These are phyloP conservation scores for Paecilomyces fulvus DNA, from an alignment of 2,329 filamentous ascomycete genomes.

Conservation along the genomic window DNA sequence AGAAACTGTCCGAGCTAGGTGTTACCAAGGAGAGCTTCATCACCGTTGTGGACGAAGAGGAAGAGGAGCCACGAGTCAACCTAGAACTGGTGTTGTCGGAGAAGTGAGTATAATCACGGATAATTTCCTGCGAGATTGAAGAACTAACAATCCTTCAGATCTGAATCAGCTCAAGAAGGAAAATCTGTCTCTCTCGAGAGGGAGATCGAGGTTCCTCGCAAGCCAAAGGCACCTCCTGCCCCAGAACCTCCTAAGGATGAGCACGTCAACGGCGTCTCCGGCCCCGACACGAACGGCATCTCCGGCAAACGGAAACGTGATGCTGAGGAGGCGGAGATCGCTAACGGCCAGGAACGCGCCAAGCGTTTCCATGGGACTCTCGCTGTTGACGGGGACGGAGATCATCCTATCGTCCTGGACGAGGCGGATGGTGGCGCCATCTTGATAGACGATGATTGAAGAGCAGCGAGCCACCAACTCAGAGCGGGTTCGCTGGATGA, in stretches of 20 bases:
- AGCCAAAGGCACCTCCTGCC: slow-evolving; percentile 29
- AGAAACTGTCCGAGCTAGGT: slow-evolving; percentile 69
- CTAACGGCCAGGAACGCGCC: slow-evolving; percentile 32
- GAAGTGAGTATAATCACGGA: slow-evolving; percentile 14
- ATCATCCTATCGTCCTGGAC: slow-evolving; percentile 38
- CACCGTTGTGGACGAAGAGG: slow-evolving; percentile 74
- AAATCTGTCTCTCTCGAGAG: slow-evolving; percentile 34
- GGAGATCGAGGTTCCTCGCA: slow-evolving; percentile 40
- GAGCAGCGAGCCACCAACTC: neutral
- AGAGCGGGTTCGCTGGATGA: neutral
- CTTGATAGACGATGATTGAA: slow-evolving; percentile 56
- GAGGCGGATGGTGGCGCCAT: slow-evolving; percentile 52
- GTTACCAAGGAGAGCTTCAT: slow-evolving; percentile 67
- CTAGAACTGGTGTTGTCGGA: slow-evolving; percentile 54
- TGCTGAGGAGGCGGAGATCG: slow-evolving; percentile 32
- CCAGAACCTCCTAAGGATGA: slow-evolving; percentile 23
- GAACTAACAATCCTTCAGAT: slow-evolving; percentile 13
- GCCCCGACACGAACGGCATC: slow-evolving; percentile 6
- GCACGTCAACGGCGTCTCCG: slow-evolving; percentile 15
- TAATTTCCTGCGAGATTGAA: neutral
- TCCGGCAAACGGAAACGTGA: slow-evolving; percentile 38
- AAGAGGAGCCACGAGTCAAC: slow-evolving; percentile 62
- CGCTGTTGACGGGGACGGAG: slow-evolving; percentile 33
- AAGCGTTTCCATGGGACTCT: slow-evolving; percentile 28
- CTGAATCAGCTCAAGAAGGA: slow-evolving; percentile 24